Evolutionary conservation across 1,284 basidiomycete genomes (phyloP).

Genomic region (Neonothopanus nambi): DNA sequence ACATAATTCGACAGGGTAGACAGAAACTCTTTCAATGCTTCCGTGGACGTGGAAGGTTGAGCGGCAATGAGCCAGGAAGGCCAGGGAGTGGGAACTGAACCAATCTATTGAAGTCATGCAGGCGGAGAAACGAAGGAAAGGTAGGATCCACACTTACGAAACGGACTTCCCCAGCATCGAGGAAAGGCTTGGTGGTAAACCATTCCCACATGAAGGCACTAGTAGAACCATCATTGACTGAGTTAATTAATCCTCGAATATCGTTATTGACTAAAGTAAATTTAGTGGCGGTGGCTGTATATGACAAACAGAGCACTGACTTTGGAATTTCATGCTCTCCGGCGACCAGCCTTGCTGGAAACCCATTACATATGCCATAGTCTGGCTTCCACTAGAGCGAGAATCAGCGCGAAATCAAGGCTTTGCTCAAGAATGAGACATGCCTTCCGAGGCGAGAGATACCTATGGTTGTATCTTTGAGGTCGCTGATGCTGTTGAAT

Average conservation of each 20-base stretch:
- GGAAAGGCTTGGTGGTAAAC: slow-evolving; percentile 96
- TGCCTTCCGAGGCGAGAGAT: slow-evolving; percentile 89
- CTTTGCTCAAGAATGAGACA: not conserved
- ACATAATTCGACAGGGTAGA: slow-evolving; percentile 65
- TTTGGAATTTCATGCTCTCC: slow-evolving; percentile 72
- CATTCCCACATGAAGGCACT: slow-evolving; percentile 95
- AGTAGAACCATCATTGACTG: slow-evolving; percentile 84
- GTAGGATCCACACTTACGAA: slow-evolving; percentile 55
- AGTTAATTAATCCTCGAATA: slow-evolving; percentile 85
- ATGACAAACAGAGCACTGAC: slow-evolving; percentile 39
- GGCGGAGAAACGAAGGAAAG: not conserved
- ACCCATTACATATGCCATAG: slow-evolving; percentile 95
- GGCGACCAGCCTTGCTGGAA: slow-evolving; percentile 83
- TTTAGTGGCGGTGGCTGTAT: not conserved
- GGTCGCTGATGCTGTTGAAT: slow-evolving; percentile 74
- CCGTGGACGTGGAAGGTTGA: slow-evolving; percentile 57
- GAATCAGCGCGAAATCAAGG: not conserved
- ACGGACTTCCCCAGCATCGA: slow-evolving; percentile 79
- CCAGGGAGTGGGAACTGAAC: slow-evolving; percentile 91
- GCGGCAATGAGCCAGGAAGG: slow-evolving; percentile 94
- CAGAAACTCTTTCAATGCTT: slow-evolving; percentile 65
- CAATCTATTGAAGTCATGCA: slow-evolving; percentile 57
- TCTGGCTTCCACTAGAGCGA: slow-evolving; percentile 72
- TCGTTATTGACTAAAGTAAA: slow-evolving; percentile 78
- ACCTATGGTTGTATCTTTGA: slow-evolving; percentile 83